Base-by-base conservation (phyloP, 2,329 filamentous ascomycete genomes). In the Nemania sp. region DNA sequence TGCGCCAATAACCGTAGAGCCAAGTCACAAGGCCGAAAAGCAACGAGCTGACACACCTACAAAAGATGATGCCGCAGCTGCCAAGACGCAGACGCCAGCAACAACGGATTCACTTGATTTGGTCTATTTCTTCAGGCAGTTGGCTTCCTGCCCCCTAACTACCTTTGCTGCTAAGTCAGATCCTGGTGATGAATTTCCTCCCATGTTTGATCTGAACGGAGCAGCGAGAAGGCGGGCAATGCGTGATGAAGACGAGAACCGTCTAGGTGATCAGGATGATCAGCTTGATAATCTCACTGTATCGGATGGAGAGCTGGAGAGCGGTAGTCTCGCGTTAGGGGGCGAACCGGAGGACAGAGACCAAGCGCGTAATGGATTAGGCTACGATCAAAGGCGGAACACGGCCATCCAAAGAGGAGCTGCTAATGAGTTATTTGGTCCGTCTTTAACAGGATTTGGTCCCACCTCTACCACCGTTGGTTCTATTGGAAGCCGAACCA, bases 291-390 rank as follows among this genome's bases (percentile, higher is more conserved):
- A 77, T 2, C 77, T 78, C 5, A 85, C 85, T 54, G 77, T 81
- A 3, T 85, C 85, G 0, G 94, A 97, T 71, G 93, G 93, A 65
- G 91, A 92, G 64, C 89, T 89, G 1, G 94, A 96, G 79, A 92
- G 92, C 72, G 89, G 89, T 15, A 98, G 95, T 77, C 85, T 96
- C 66, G 94, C 97, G 66, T 86, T 98, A 20, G 95, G 95, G 65
- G 95, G 95, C 51, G 95, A 98, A 78, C 95, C 95, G 0, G 95
- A 98, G 77, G 93, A 97, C 72, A 86, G 88, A 69, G 90, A 93
- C 24, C 80, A 81, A 52, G 76, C 80, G 20, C 83, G 84, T 20
- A 87, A 88, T 57, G 80, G 80, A 45, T 82, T 86, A 73, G 77
- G 79, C 54, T 86, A 86, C 47, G 85, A 87, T 51, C 87, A 88